Evolutionary conservation across 139 green algal genomes (phyloP), one percentile per base, ranked within the genome.

Genomic region (Monoraphidium neglectum): DNA sequence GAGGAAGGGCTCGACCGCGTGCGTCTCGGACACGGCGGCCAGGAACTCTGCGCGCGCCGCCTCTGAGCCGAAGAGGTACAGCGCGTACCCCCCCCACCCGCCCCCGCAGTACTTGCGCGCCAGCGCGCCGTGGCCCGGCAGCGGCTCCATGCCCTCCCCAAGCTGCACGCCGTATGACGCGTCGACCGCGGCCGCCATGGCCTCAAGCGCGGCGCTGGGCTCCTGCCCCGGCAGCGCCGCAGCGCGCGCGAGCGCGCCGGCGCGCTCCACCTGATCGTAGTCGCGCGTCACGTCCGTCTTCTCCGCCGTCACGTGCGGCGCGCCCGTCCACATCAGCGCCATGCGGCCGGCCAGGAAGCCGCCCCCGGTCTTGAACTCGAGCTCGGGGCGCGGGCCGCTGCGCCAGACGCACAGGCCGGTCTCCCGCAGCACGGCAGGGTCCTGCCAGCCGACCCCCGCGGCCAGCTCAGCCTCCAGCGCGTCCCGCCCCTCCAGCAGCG

Each of bases 351-450:
- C 15, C 15, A 83, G 78, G n/a, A 75, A 83, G 38, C 26, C 12
- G 30, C 78, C 71, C 23, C 23, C 18, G 10, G 43, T 59, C 33
- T 83, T 83, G 78, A 83, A 83, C 24, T 78, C 78, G 23, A 83
- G 72, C 33, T 57, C 51, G 28, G 77, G 71, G 12, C 30, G 61
- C 2, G 63, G 28, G 16, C 72, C 73, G 28, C 79, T 84, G 47
- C 61, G 68, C 79, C 79, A 84, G 2, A 84, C 79, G 51, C 79
- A 84, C 49, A 84, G 68, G 3, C 79, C 79, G 28, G 79, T 80
- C 51, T 84, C 72, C 13, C 30, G 51, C 28, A 84, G 77, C 1
- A 84, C 76, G 3, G 61, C 61, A 3, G 73, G 73, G 62, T 79
- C 60, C 60, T 77, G 74, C 79, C 79, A 84, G 32, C 79, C 79